Percentiles rank a stretch among this genome's conserved stretches.
These are phyloP conservation scores for Collybiopsis luxurians DNA, from an alignment of 768 basidiomycete genomes.

Conservation along the genomic window DNA sequence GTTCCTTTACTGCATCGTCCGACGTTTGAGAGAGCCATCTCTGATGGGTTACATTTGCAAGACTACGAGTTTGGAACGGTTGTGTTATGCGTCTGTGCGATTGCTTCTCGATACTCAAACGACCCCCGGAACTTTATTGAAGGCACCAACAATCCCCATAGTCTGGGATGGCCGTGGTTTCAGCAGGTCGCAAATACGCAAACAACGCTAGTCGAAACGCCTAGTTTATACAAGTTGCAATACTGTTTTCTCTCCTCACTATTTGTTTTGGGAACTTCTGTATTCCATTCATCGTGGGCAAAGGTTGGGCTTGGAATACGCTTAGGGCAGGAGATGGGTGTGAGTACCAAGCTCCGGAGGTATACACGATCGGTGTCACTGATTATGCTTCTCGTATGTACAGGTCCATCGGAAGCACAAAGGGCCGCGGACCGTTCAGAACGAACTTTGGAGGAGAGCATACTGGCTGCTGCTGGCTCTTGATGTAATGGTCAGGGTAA, in stretches of 20 bases:
- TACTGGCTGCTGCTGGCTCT: constrained; percentile 8
- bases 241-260: constrained; percentile 42
- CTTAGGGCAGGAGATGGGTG: constrained; percentile 41
- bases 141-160: not conserved
- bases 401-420: constrained; percentile 9
- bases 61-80: constrained; percentile 32
- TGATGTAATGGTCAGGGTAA: constrained; percentile 17
- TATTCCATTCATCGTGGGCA: constrained; percentile 41
- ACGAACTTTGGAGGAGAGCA: constrained; percentile 37
- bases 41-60: not conserved
- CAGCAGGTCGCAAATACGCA: constrained; percentile 45
- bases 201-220: constrained; percentile 44
- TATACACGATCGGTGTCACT: constrained; percentile 31
- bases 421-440: constrained; percentile 14
- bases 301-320: constrained; percentile 37
- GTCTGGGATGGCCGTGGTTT: constrained; percentile 33
- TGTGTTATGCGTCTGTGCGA: constrained; percentile 51
- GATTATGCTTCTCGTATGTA: no score
- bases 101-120: constrained; percentile 38
- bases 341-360: constrained; percentile 7
- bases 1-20: constrained; percentile 51
- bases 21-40: constrained; percentile 40
- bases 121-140: constrained; percentile 40
- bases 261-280: constrained; percentile 46
- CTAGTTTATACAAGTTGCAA: constrained; percentile 56